Evolutionary conservation across 2,329 filamentous ascomycete genomes (phyloP), one percentile per base, ranked within the genome.

Genomic region (Ophiocordyceps robertsii): DNA sequence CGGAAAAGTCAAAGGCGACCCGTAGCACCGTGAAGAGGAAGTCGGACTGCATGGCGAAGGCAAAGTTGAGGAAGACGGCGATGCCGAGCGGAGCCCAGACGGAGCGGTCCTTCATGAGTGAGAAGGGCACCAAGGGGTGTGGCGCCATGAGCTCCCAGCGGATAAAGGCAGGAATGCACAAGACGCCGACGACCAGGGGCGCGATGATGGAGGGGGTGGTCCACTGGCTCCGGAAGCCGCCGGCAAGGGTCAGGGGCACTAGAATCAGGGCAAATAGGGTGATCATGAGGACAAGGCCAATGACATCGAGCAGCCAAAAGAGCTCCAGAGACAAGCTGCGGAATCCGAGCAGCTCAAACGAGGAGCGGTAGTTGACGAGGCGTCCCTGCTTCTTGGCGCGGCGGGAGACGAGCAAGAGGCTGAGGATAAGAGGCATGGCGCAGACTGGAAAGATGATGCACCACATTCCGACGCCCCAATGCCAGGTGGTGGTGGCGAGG

Each of bases 391-490:
- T 29, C 21, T 43, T 13, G 14, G 17, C 13, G 24, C 39, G 39
- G 9, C 53, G 53, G 13, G 59, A 57, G 10, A 63, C 53, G 3
- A 51, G 49, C 37, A 56, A 55, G 1, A 64, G 60, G 0, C 67
- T 66, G 0, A 63, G 47, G n/a, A 80, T 57, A 0, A 81, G 62
- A 1, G 77, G 75, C 5, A 79, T 46, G 0, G 71, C 65, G 44
- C 69, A 71, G 10, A 74, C 61, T 1, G 76, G 70, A 50, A 73
- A 78, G 40, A 80, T 75, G 47, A 80, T 71, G 39, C 65, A 66
- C 66, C 73, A 81, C 75, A 81, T 80, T 47, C 75, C 77, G 17
- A 77, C 65, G 13, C 77, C 77, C 75, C 75, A 80, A 44, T 67
- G 59, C 77, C 77, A 82, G 2, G 62, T 68, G 0, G 72, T 72